These are phyloP conservation scores for Eucommia ulmoides DNA, from an alignment of 257 asterid species.

Conservation along the genomic window DNA sequence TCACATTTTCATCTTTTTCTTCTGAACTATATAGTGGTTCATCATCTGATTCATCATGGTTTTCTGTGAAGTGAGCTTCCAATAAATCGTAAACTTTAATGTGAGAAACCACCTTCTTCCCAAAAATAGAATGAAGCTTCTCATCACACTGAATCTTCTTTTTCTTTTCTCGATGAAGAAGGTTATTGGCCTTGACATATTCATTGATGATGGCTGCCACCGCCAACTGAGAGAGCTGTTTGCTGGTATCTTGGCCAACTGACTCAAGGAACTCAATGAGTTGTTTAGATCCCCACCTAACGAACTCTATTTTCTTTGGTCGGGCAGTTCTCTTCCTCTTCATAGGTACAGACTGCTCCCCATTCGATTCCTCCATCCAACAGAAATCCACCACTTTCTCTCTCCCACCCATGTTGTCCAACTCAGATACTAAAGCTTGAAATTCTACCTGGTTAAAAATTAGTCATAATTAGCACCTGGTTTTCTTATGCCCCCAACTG, in stretches of 20 bases:
- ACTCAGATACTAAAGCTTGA: too few relatives aligned
- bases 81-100: constrained; percentile 48
- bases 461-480: too few relatives aligned
- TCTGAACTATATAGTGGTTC: constrained; percentile 39
- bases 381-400: neutral
- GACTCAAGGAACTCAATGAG: constrained; percentile 71
- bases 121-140: constrained; percentile 52
- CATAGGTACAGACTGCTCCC: constrained; percentile 15
- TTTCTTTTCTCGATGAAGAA: constrained; percentile 49
- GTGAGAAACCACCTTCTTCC: constrained; percentile 43
- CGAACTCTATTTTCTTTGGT: constrained; percentile 40
- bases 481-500: too few relatives aligned
- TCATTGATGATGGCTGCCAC: constrained; percentile 36
- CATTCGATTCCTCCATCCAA: constrained; percentile 57
- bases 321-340: constrained; percentile 55
- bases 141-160: constrained; percentile 64
- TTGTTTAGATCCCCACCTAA: constrained; percentile 78
- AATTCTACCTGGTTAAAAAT: too few relatives aligned
- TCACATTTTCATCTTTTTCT: constrained; percentile 25
- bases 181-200: constrained; percentile 44
- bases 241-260: constrained; percentile 51
- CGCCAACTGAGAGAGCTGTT: constrained; percentile 39
- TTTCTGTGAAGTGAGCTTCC: constrained; percentile 76
- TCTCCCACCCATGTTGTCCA: too few relatives aligned
- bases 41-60: constrained; percentile 52